Conservation (phyloP, 257 asterid genomes). For the Nicotiana obtusifolia region DNA sequence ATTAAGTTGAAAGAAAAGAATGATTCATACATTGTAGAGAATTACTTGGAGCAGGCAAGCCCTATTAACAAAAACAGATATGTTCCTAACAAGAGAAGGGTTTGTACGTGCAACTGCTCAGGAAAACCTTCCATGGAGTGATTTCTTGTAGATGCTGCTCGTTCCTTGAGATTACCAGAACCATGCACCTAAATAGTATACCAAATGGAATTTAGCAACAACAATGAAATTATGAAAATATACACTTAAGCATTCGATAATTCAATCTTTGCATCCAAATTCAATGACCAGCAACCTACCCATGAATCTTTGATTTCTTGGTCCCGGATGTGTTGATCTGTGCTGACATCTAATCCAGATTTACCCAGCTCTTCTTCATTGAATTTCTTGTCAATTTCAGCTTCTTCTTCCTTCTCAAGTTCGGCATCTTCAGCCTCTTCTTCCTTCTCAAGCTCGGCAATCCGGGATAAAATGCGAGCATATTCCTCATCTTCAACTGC, state of each 20-base stretch:
- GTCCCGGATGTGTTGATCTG: conserved; percentile 11
- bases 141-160: background rate
- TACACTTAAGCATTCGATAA: background rate
- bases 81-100: background rate
- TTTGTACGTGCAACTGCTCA: conserved; percentile 3
- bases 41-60: background rate
- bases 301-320: conserved; percentile 30
- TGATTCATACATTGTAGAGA: background rate
- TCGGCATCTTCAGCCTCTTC: conserved; percentile 60
- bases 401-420: conserved; percentile 72
- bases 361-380: conserved; percentile 31
- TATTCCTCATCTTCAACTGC: conserved; percentile 55
- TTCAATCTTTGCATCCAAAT: background rate
- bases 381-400: conserved; percentile 29
- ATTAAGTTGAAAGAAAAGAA: background rate
- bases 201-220: background rate
- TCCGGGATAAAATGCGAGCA: conserved; percentile 41
- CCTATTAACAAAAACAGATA: background rate
- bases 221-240: background rate
- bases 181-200: background rate
- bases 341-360: conserved; percentile 20
- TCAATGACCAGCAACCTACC: conserved; percentile 16
- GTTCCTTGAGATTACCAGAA: background rate
- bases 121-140: background rate
- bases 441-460: conserved; percentile 72